Evolutionary conservation across 208 protist genomes (phyloP), one percentile per base, ranked within the genome.

Genomic region (Leishmania turanica): DNA sequence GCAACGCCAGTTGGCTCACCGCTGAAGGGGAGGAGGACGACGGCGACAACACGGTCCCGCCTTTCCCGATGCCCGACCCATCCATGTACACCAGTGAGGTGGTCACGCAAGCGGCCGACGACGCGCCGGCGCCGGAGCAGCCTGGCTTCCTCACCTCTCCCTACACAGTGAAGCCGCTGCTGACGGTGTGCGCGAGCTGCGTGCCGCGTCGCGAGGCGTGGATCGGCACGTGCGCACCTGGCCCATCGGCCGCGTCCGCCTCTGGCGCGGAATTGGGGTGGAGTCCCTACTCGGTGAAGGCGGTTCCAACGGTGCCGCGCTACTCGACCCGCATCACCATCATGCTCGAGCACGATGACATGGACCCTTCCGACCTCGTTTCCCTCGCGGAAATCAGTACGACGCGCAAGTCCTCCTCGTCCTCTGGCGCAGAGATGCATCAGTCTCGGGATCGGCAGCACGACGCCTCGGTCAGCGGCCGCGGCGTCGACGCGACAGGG

Each of bases 271-370:
- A 76, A 51, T 34, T 34, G 2, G n/a, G 7, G n/a, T 62, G 45
- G 70, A 77, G 80, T 11, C 68, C 82, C 31, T 84, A 86, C 81
- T 45, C 60, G 71, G 31, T 81, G 65, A 83, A 82, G n/a, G 78
- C 71, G 1, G 70, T 95, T 1, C 90, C 93, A 31, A 77, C 89
- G 13, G 90, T 97, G 81, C 94, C 94, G 56, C 94, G 92, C 37
- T 94, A 92, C 79, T 86, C 82, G 19, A 97, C 94, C 27, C 92
- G 91, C 54, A 83, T 96, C 54, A 95, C 92, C 13, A 69, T 97
- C 4, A 86, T 96, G 71, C 84, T 97, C 31, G 94, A 97, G 82
- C 90, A 97, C 83, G 88, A 93, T 70, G 89, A 90, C 34, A 71
- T 95, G 77, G 84, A 93, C 21, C 87, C 91, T 24, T 60, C 87